Evolutionary conservation across 352 stramenopile genomes (phyloP).

Genomic region (Vaucheria bursata): DNA sequence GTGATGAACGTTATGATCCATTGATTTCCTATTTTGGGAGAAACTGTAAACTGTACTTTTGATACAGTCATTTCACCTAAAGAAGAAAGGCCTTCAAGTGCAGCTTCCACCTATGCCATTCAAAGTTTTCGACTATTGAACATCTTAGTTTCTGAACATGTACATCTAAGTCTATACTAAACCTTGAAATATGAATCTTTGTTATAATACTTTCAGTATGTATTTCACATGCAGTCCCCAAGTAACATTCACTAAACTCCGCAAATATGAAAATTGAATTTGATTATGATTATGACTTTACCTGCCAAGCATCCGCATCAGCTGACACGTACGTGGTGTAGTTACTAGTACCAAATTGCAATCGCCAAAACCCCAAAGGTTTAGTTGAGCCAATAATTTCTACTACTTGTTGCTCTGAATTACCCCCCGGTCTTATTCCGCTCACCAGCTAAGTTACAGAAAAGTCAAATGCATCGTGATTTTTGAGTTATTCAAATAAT

Average conservation of each 20-base stretch:
- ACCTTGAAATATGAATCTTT: no score
- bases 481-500: no score
- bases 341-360: constrained; percentile 29
- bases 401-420: constrained; percentile 33
- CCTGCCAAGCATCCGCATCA: neutral
- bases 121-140: no score
- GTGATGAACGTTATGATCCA: constrained; percentile 45
- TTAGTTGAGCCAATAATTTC: constrained; percentile 21
- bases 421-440: constrained; percentile 34
- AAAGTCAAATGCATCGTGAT: no score
- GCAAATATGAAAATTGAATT: neutral
- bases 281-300: neutral
- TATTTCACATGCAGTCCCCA: no score
- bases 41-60: constrained; percentile 12
- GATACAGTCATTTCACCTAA: constrained; percentile 38
- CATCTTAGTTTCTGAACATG: no score
- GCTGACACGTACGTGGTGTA: constrained; percentile 14
- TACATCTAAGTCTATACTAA: no score
- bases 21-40: constrained; percentile 20
- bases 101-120: constrained; percentile 42
- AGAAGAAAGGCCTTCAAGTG: constrained; percentile 26
- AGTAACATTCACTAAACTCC: no score
- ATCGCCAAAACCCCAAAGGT: constrained; percentile 32
- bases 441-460: constrained; percentile 24
- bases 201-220: no score